Evolutionary conservation across 306 rosid species (phyloP).

Genomic region (Citrullus mucosospermus): DNA sequence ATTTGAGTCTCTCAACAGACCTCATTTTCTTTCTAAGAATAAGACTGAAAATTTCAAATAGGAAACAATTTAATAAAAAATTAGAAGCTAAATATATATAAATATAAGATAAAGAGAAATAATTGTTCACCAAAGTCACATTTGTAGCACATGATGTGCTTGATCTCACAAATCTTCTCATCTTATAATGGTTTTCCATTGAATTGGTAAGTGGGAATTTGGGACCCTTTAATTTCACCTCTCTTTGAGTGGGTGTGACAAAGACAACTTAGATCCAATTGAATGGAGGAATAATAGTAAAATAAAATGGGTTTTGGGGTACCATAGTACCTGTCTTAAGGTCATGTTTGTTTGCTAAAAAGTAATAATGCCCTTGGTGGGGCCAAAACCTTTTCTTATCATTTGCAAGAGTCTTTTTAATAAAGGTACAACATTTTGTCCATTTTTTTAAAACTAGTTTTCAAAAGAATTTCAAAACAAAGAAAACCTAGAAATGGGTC

Average conservation of each 20-base stretch:
- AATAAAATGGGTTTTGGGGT: background rate
- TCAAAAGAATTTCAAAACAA: background rate
- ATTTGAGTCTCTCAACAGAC: background rate
- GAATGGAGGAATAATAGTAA: background rate
- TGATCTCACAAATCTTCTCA: background rate
- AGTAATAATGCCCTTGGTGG: background rate
- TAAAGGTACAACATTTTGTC: slow-evolving; percentile 3
- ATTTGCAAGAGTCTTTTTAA: background rate
- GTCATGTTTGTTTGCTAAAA: background rate
- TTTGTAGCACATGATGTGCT: slow-evolving; percentile 1
- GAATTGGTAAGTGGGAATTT: background rate
- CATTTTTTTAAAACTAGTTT: background rate
- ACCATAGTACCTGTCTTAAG: background rate
- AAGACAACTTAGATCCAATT: slow-evolving; percentile 1
- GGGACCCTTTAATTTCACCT: background rate
- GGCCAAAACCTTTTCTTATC: background rate
- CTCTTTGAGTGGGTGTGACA: background rate
- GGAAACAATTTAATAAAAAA: background rate
- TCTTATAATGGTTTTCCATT: background rate
- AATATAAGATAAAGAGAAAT: background rate
- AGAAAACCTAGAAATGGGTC: background rate
- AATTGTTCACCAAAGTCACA: background rate
- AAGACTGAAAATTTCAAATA: background rate
- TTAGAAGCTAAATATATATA: background rate
- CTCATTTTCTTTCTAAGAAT: too few species aligned